Evolutionary conservation across 1,284 basidiomycete species (phyloP).

Genomic region (Ustilago nuda): DNA sequence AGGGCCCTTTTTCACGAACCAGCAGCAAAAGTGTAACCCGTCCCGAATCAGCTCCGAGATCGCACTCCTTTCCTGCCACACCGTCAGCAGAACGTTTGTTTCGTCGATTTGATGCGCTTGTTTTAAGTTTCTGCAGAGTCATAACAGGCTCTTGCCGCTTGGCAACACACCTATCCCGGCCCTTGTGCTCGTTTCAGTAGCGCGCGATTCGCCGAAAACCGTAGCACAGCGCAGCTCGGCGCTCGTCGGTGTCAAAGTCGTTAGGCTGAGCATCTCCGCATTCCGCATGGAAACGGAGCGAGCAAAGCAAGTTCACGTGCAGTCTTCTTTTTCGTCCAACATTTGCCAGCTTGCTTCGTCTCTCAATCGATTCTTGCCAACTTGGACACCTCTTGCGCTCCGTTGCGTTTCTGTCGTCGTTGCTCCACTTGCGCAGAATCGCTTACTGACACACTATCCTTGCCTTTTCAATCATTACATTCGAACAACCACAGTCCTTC

Average conservation of each 20-base stretch:
- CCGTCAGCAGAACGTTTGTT: neutral
- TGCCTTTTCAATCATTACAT: neutral
- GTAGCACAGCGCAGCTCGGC: neutral
- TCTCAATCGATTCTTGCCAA: neutral
- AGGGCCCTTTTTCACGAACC: neutral
- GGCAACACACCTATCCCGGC: neutral
- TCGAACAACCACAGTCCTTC: constrained; percentile 26
- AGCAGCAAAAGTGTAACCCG: neutral
- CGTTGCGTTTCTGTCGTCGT: neutral
- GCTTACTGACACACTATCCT: neutral
- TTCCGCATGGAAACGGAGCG: too few relatives aligned
- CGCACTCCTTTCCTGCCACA: neutral
- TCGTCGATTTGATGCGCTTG: constrained; percentile 10
- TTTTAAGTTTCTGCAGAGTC: constrained; percentile 3
- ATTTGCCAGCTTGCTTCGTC: neutral
- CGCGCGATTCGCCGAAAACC: neutral
- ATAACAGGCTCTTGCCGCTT: neutral
- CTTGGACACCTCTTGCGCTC: neutral
- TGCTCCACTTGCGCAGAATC: neutral
- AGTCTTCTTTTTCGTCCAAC: too few relatives aligned
- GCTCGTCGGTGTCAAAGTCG: neutral
- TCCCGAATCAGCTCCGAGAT: constrained; percentile 7
- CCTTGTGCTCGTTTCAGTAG: neutral
- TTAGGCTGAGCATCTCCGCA: neutral
- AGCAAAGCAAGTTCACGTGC: too few relatives aligned